These are phyloP conservation scores for Phytophthora citrophthora DNA, from an alignment of 352 stramenopile genomes.

Conservation along the genomic window DNA sequence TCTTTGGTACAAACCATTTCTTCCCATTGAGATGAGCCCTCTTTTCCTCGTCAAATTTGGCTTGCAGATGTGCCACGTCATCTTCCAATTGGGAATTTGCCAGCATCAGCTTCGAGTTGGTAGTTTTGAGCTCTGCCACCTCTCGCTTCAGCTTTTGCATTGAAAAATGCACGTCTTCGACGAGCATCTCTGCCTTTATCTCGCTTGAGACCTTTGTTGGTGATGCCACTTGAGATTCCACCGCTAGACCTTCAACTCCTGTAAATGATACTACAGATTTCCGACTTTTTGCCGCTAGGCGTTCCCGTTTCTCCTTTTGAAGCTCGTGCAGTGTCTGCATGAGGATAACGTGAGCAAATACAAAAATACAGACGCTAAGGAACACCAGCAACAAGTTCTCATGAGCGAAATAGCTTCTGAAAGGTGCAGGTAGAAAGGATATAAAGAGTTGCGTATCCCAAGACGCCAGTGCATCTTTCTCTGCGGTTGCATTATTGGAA, in stretches of 20 bases:
- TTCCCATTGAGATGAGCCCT: constrained; percentile 69
- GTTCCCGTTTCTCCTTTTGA: constrained; percentile 58
- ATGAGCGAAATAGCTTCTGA: no score
- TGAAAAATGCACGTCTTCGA: constrained; percentile 70
- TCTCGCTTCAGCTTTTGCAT: constrained; percentile 83
- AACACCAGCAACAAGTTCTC: not conserved
- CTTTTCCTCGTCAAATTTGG: constrained; percentile 75
- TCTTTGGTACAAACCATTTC: constrained; percentile 70
- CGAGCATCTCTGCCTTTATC: constrained; percentile 11
- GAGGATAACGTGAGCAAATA: constrained; percentile 53
- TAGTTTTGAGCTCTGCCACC: constrained; percentile 59
- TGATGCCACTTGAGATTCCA: constrained; percentile 12
- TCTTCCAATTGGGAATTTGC: constrained; percentile 82
- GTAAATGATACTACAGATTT: constrained; percentile 22
- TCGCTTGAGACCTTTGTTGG: constrained; percentile 7
- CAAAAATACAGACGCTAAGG: constrained; percentile 23
- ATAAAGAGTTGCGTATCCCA: constrained; percentile 79
- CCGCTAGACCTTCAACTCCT: constrained; percentile 9
- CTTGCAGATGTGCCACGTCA: constrained; percentile 66
- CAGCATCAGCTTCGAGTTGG: constrained; percentile 65
- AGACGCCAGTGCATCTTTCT: constrained; percentile 69
- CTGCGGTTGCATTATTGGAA: constrained; percentile 18
- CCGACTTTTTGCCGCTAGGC: constrained; percentile 35
- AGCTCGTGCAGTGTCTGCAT: constrained; percentile 55
- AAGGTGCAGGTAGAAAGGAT: constrained; percentile 36